Evolutionary conservation across 176 grass and related monocot genomes (phyloP).

Genomic region (Otatea glauca): DNA sequence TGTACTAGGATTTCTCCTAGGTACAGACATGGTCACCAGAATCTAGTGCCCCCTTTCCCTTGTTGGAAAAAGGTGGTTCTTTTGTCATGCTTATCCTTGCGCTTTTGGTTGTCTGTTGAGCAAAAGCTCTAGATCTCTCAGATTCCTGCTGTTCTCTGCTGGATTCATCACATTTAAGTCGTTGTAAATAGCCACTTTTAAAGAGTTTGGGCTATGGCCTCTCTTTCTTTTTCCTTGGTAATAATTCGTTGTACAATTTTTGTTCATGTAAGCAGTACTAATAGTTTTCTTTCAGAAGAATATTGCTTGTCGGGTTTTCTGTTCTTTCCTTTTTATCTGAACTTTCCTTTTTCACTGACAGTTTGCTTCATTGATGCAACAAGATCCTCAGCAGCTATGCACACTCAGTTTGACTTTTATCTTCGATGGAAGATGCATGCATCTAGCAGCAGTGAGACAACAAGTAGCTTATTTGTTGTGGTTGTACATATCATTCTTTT

Average conservation of each 20-base stretch:
- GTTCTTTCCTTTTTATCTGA: not conserved
- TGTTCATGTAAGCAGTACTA: not conserved
- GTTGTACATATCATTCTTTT: not conserved
- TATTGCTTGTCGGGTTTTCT: not conserved
- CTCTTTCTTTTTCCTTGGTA: not conserved
- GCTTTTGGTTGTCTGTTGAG: not conserved
- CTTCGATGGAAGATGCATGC: not conserved
- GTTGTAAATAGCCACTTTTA: no score
- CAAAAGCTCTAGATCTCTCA: not conserved
- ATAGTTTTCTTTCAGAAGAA: not conserved
- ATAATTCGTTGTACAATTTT: not conserved
- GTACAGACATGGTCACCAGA: not conserved
- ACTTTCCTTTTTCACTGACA: not conserved
- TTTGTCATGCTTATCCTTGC: slow-evolving; percentile 15
- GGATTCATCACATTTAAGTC: not conserved
- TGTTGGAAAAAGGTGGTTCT: slow-evolving; percentile 18
- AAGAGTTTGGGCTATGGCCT: not conserved
- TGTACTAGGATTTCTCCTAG: not conserved
- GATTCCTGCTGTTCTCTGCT: not conserved
- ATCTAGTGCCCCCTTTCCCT: slow-evolving; percentile 31
- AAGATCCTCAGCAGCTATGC: not conserved
- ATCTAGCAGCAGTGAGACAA: not conserved
- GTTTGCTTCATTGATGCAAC: not conserved
- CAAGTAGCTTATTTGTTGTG: not conserved
- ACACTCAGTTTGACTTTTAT: not conserved